Conservation (phyloP, 495 filamentous ascomycete genomes). For the Oleoguttula mirabilis region DNA sequence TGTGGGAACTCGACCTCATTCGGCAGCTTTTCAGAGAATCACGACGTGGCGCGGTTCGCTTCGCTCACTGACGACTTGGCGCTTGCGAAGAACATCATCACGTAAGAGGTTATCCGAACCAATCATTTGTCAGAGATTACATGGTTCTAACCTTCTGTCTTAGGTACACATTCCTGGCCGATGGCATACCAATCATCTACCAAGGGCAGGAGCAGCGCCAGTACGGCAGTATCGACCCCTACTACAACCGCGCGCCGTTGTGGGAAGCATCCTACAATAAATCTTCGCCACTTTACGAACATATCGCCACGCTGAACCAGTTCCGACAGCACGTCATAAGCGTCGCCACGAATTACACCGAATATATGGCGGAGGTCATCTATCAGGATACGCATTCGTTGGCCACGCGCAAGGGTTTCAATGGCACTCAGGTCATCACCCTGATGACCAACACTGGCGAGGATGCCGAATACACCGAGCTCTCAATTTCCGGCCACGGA, state of each 20-base stretch:
- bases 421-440: conserved; percentile 43
- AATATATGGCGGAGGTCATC: conserved; percentile 41
- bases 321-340: conserved; percentile 45
- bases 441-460: conserved; percentile 49
- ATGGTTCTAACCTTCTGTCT: too few species aligned
- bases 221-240: conserved; percentile 26
- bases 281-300: conserved; percentile 47
- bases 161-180: conserved; percentile 52
- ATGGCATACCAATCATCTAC: conserved; percentile 43
- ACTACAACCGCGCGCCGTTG: conserved; percentile 60
- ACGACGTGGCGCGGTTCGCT: conserved; percentile 54
- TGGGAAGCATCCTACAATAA: conserved; percentile 56
- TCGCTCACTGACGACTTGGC: conserved; percentile 27
- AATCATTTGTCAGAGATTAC: too few species aligned
- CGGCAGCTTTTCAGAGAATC: conserved; percentile 68
- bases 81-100: conserved; percentile 54
- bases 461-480: conserved; percentile 21
- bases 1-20: conserved; percentile 52
- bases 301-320: conserved; percentile 44
- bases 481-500: conserved; percentile 24
- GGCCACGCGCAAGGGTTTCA: conserved; percentile 51
- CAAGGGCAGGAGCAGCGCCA: not conserved
- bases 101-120: conserved; percentile 40
- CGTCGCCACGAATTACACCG: conserved; percentile 35
- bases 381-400: conserved; percentile 45